phyloP scores from a whole-genome alignment of 2,329 filamentous ascomycete genomes.

The Pseudogymnoascus sp. region DNA sequence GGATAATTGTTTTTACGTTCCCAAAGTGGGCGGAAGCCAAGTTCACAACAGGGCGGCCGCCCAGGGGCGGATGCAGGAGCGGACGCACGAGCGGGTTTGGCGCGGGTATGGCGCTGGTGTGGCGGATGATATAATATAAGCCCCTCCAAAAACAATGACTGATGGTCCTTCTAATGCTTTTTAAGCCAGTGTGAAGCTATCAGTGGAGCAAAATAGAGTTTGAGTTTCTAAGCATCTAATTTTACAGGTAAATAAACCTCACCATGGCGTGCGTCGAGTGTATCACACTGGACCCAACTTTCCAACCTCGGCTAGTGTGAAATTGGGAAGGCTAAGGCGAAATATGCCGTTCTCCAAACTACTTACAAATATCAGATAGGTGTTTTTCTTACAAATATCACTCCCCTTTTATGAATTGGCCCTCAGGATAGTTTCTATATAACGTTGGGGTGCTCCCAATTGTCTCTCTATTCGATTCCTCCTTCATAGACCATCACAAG shows the following conservation, averaged over 20 bases:
- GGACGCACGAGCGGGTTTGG: neutral
- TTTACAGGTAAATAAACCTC: neutral
- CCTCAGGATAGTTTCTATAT: neutral
- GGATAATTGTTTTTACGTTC: neutral
- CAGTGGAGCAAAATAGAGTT: neutral
- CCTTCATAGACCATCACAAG: neutral
- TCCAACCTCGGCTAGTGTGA: neutral
- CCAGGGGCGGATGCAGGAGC: conserved; percentile 1
- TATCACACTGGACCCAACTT: too few relatives aligned
- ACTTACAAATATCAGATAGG: neutral
- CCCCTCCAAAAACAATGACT: neutral
- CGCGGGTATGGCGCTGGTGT: too few relatives aligned
- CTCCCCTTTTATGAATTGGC: neutral
- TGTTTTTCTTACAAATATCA: neutral
- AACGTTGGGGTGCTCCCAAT: neutral
- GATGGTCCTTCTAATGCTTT: neutral
- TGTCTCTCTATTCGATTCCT: neutral
- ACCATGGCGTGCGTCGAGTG: neutral
- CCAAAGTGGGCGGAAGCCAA: neutral
- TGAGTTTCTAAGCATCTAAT: neutral
- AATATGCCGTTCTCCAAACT: neutral
- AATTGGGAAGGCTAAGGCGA: neutral
- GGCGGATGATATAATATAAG: neutral
- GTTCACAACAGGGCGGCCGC: neutral
- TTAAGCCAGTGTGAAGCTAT: neutral